Percentiles rank a stretch among this genome's conserved stretches.
Evolutionary conservation across 2,329 filamentous ascomycete species (phyloP).

Genomic region (Aspergillus uvarum): DNA sequence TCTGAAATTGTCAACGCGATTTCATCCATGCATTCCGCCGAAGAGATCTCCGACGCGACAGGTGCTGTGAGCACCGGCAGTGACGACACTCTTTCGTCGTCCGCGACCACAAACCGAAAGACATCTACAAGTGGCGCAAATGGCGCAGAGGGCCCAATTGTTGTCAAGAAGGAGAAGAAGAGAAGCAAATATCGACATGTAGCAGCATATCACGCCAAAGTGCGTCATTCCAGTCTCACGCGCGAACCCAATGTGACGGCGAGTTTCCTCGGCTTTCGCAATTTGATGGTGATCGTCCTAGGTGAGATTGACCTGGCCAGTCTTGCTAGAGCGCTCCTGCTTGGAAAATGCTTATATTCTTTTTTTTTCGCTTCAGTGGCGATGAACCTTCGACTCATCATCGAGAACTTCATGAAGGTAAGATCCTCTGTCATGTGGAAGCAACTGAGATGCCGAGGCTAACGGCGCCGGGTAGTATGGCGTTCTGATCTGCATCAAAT

Average conservation of each 20-base stretch:
- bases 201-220: slow-evolving; percentile 74
- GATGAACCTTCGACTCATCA: slow-evolving; percentile 88
- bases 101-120: slow-evolving; percentile 15
- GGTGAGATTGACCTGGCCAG: slow-evolving; percentile 52
- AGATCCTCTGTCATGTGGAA: slow-evolving; percentile 4
- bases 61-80: slow-evolving; percentile 24
- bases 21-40: neutral
- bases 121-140: slow-evolving; percentile 3
- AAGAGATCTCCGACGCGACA: neutral
- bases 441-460: neutral
- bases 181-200: slow-evolving; percentile 85
- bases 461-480: slow-evolving; percentile 65
- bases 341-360: slow-evolving; percentile 10
- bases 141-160: slow-evolving; percentile 7
- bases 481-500: slow-evolving; percentile 85
- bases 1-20: neutral
- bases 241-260: slow-evolving; percentile 73
- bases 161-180: slow-evolving; percentile 24
- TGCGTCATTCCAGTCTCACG: slow-evolving; percentile 77
- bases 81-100: slow-evolving; percentile 20
- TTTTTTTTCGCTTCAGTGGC: slow-evolving; percentile 62
- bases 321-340: neutral
- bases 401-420: slow-evolving; percentile 95
- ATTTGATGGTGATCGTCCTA: slow-evolving; percentile 91
- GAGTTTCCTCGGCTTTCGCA: slow-evolving; percentile 90